Conservation (phyloP, 75 land plant genomes). For the Cupressus sempervirens region DNA sequence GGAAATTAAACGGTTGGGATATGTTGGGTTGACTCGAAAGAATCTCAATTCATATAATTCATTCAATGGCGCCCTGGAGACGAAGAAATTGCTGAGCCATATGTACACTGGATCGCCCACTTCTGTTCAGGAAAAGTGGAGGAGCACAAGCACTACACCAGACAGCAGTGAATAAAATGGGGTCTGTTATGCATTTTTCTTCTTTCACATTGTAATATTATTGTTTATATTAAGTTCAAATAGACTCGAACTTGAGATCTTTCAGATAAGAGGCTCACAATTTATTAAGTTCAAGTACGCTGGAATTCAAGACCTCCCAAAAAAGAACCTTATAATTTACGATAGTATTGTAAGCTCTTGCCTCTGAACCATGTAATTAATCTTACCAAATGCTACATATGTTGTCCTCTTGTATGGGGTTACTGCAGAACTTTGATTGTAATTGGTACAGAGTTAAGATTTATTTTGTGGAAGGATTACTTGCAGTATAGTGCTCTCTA, state of each 20-base stretch:
- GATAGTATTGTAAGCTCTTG: too few species aligned
- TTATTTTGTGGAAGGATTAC: not conserved
- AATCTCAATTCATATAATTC: not conserved
- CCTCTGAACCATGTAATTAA: not conserved
- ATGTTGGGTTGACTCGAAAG: not conserved
- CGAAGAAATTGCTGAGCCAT: not conserved
- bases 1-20: not conserved
- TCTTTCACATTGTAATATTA: too few species aligned
- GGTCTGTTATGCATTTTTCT: not conserved
- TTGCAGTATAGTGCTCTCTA: not conserved
- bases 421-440: not conserved
- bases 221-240: too few species aligned
- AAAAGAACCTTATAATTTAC: too few species aligned
- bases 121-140: slow-evolving; percentile 21
- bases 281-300: too few species aligned
- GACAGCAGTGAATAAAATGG: not conserved
- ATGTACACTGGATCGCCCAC: slow-evolving; percentile 13
- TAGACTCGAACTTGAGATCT: too few species aligned
- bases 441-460: too few species aligned
- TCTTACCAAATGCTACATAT: not conserved
- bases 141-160: slow-evolving; percentile 19
- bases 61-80: not conserved
- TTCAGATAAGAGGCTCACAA: too few species aligned
- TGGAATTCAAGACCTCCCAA: too few species aligned
- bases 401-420: not conserved